phyloP scores from a whole-genome alignment of 352 stramenopile species.

The Pythium phragmitis region DNA sequence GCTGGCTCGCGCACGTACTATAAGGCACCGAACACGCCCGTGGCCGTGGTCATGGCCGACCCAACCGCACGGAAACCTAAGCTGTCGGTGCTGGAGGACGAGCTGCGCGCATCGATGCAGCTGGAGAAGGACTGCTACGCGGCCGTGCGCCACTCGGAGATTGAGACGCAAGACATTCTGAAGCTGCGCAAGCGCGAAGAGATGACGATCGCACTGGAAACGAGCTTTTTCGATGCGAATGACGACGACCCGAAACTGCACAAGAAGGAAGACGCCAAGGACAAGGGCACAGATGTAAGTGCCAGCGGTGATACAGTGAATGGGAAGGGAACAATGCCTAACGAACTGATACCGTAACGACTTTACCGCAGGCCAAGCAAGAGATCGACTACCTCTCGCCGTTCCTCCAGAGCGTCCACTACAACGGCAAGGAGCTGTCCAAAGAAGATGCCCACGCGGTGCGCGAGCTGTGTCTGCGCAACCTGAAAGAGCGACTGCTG shows the following conservation, averaged over 20 bases:
- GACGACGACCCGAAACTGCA: constrained; percentile 65
- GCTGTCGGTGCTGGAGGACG: constrained; percentile 70
- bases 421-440: constrained; percentile 44
- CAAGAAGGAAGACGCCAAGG: constrained; percentile 64
- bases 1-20: constrained; percentile 74
- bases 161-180: constrained; percentile 91
- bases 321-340: neutral
- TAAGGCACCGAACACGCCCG: constrained; percentile 65
- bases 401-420: constrained; percentile 87
- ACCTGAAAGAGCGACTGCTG: constrained; percentile 91
- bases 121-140: constrained; percentile 93
- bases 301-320: neutral
- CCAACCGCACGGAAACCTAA: constrained; percentile 65
- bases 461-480: constrained; percentile 89
- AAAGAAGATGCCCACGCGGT: constrained; percentile 87
- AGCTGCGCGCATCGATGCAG: constrained; percentile 64
- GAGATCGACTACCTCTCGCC: constrained; percentile 93
- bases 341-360: neutral
- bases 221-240: constrained; percentile 79
- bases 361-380: constrained; percentile 45
- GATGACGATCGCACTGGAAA: constrained; percentile 80
- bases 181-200: constrained; percentile 88
- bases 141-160: constrained; percentile 77
- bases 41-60: constrained; percentile 76
- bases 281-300: constrained; percentile 66